Percentiles rank a stretch among this genome's conserved stretches.
Evolutionary conservation across 2,329 filamentous ascomycete species (phyloP).

Genomic region (Botrytis pseudocinerea): DNA sequence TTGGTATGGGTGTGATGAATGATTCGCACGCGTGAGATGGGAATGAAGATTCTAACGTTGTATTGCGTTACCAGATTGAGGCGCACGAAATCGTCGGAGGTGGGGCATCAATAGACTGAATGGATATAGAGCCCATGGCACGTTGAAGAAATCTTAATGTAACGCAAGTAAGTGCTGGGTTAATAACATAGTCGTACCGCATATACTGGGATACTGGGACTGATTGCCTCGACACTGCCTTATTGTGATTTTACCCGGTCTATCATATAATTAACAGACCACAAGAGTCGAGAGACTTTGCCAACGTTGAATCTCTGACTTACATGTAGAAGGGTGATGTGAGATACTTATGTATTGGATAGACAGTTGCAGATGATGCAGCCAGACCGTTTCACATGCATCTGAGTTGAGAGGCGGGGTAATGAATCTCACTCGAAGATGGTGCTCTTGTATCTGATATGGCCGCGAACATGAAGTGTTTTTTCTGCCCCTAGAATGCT

Average conservation of each 20-base stretch:
- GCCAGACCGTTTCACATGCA: conserved; percentile 25
- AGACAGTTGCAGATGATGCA: conserved; percentile 24
- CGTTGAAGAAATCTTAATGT: conserved; percentile 22
- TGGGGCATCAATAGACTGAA: conserved; percentile 7
- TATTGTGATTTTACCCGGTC: conserved; percentile 1
- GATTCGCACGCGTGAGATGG: neutral
- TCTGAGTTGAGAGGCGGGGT: conserved; percentile 17
- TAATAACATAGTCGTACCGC: conserved; percentile 10
- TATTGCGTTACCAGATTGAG: conserved; percentile 10
- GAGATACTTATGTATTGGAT: conserved; percentile 15
- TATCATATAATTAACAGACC: neutral
- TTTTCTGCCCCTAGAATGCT: neutral
- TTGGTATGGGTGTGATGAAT: neutral
- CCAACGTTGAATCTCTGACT: conserved; percentile 4
- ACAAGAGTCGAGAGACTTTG: neutral
- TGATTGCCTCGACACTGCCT: conserved; percentile 11
- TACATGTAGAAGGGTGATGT: conserved; percentile 13
- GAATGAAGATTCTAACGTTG: conserved; percentile 8
- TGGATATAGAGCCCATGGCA: neutral
- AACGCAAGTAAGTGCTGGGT: conserved; percentile 15
- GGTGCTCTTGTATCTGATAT: conserved; percentile 3
- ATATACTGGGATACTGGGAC: conserved; percentile 21
- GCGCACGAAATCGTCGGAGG: conserved; percentile 10
- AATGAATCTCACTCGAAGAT: conserved; percentile 12
- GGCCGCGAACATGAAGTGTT: neutral